phyloP scores from a whole-genome alignment of 2,329 filamentous ascomycete species.

The Furcasterigmium sp. region DNA sequence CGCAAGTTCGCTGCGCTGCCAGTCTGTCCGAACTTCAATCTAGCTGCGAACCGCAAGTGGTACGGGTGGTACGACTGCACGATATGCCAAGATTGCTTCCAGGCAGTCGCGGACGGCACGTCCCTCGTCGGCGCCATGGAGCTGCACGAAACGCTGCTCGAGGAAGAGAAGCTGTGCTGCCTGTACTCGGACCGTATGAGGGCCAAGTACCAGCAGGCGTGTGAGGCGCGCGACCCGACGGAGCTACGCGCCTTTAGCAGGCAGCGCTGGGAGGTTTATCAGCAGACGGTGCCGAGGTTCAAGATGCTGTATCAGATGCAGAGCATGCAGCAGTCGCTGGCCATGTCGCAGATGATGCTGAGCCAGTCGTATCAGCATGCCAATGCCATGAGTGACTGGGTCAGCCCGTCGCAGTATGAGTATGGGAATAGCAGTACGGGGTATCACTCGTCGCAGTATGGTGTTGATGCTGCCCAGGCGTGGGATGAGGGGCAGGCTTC shows the following conservation, averaged over 20 bases:
- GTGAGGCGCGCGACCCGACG: background rate
- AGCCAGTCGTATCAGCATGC: slow-evolving; percentile 16
- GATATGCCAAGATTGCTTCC: slow-evolving; percentile 11
- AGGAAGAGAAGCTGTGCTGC: slow-evolving; percentile 8
- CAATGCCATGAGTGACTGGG: slow-evolving; percentile 21
- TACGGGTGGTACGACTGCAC: slow-evolving; percentile 13
- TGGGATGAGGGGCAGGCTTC: background rate
- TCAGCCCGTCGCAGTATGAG: slow-evolving; percentile 12
- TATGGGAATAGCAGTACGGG: slow-evolving; percentile 28
- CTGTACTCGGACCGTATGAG: slow-evolving; percentile 13
- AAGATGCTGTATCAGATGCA: slow-evolving; percentile 7
- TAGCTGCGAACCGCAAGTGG: slow-evolving; percentile 5
- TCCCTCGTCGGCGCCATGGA: background rate
- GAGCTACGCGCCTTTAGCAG: slow-evolving; percentile 2
- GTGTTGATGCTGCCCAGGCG: slow-evolving; percentile 16
- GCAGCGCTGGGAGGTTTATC: slow-evolving; percentile 6
- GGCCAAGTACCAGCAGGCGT: slow-evolving; percentile 7
- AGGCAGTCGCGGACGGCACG: slow-evolving; percentile 6
- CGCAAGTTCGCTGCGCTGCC: slow-evolving; percentile 15
- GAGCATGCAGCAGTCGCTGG: slow-evolving; percentile 9
- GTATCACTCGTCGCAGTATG: slow-evolving; percentile 27
- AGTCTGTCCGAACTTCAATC: slow-evolving; percentile 1
- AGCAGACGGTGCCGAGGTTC: slow-evolving; percentile 7
- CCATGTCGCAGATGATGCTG: slow-evolving; percentile 13
- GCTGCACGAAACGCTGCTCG: slow-evolving; percentile 4